Evolutionary conservation across 2,329 filamentous ascomycete species (phyloP).

Genomic region (Colletotrichum coccodes): DNA sequence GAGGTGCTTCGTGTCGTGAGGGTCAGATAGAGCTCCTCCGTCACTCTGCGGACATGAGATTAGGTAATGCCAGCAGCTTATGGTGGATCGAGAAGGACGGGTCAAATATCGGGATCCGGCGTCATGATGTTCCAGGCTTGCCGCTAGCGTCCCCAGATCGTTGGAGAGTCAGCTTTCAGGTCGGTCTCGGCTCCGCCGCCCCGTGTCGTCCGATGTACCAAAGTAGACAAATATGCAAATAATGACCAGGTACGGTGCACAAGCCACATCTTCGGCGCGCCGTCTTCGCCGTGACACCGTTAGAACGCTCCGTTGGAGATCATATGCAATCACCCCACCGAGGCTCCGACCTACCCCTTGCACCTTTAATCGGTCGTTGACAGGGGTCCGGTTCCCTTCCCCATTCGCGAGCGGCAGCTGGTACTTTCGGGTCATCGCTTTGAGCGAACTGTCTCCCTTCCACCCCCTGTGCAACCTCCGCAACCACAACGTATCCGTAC

Average conservation of each 20-base stretch:
- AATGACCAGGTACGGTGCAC: slow-evolving; percentile 16
- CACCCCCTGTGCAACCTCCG: slow-evolving; percentile 24
- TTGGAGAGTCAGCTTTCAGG: slow-evolving; percentile 13
- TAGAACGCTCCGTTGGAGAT: slow-evolving; percentile 25
- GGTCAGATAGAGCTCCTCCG: slow-evolving; percentile 1
- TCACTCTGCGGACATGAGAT: background rate
- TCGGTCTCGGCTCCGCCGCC: slow-evolving; percentile 25
- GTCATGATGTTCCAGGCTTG: slow-evolving; percentile 3
- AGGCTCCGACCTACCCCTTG: slow-evolving; percentile 27
- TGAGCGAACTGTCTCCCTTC: slow-evolving; percentile 28
- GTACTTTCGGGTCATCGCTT: slow-evolving; percentile 16
- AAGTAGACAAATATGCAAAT: slow-evolving; percentile 27
- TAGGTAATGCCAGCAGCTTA: slow-evolving; percentile 16
- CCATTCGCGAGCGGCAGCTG: slow-evolving; percentile 25
- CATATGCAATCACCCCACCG: slow-evolving; percentile 31
- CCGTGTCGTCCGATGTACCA: slow-evolving; percentile 13
- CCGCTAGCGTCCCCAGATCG: background rate
- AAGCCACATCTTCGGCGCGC: slow-evolving; percentile 20
- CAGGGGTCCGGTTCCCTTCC: slow-evolving; percentile 29
- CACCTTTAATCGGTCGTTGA: slow-evolving; percentile 28
- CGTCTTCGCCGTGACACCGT: slow-evolving; percentile 17
- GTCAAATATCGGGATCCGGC: slow-evolving; percentile 4
- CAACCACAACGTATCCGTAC: slow-evolving; percentile 18
- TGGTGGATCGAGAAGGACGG: background rate
- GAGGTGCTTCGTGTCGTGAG: background rate